Conservation (phyloP, 2,329 filamentous ascomycete genomes). For the Dactylellina drechsleri region DNA sequence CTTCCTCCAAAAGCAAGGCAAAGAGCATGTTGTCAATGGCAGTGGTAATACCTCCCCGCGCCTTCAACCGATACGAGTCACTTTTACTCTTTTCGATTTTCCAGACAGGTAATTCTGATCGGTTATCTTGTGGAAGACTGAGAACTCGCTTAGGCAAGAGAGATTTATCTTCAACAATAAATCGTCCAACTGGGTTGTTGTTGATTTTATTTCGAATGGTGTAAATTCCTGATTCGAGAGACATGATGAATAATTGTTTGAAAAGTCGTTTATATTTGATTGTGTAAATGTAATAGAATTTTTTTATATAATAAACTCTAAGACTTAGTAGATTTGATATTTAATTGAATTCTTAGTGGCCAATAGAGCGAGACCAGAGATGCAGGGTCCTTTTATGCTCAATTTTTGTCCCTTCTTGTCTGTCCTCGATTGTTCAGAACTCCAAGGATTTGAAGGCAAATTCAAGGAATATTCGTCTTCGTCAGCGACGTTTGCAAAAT, state of each 20-base stretch:
- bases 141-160: slow-evolving; percentile 21
- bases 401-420: too few relatives aligned
- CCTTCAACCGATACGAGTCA: neutral
- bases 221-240: slow-evolving; percentile 8
- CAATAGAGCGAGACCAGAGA: too few relatives aligned
- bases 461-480: too few relatives aligned
- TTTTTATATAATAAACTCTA: neutral
- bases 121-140: slow-evolving; percentile 1
- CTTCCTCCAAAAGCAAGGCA: neutral
- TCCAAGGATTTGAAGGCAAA: too few relatives aligned
- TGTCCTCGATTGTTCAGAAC: too few relatives aligned
- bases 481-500: too few relatives aligned
- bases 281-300: neutral
- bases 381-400: too few relatives aligned
- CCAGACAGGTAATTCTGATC: neutral
- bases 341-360: too few relatives aligned
- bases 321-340: too few relatives aligned
- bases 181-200: slow-evolving; percentile 5
- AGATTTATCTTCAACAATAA: slow-evolving; percentile 16
- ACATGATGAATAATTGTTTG: neutral
- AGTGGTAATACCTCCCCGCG: neutral
- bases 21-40: neutral
- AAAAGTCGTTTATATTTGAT: neutral
- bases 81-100: neutral
- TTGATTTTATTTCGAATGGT: slow-evolving; percentile 2